Evolutionary conservation across 305 asterid species (phyloP).

Genomic region (Striga hermonthica): DNA sequence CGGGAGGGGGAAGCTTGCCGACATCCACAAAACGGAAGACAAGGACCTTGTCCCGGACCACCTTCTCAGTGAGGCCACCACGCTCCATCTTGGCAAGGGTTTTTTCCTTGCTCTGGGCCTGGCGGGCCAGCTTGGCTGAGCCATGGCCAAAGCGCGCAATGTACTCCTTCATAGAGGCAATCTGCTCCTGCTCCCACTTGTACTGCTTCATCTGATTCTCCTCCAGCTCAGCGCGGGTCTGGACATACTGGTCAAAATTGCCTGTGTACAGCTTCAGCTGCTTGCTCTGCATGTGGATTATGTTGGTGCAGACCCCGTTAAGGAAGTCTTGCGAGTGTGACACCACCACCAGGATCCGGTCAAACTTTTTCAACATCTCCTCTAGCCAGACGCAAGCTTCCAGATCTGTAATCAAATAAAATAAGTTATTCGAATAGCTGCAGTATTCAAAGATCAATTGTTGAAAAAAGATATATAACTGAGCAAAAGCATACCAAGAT

Average conservation of each 20-base stretch:
- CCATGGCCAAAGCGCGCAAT: conserved; percentile 99
- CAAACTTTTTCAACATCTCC: conserved; percentile 80
- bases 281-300: conserved; percentile 95
- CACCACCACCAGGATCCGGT: conserved; percentile 86
- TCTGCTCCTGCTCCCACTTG: conserved; percentile 99
- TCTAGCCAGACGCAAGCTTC: conserved; percentile 99
- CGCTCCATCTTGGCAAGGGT: conserved; percentile 98
- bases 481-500: conserved; percentile 61
- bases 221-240: conserved; percentile 92
- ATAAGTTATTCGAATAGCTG: neutral
- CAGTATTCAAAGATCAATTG: too few relatives aligned
- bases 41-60: conserved; percentile 63
- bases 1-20: conserved; percentile 99
- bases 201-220: conserved; percentile 99
- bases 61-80: conserved; percentile 95
- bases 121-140: conserved; percentile 98
- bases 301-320: conserved; percentile 98
- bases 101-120: conserved; percentile 98
- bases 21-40: conserved; percentile 84
- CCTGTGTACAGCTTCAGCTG: conserved; percentile 77
- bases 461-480: too few relatives aligned
- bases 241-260: conserved; percentile 86
- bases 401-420: conserved; percentile 50
- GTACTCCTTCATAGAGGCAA: conserved; percentile 91
- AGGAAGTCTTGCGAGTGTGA: conserved; percentile 98